Evolutionary conservation across 768 basidiomycete species (phyloP).

Genomic region (Psilocybe azurescens): DNA sequence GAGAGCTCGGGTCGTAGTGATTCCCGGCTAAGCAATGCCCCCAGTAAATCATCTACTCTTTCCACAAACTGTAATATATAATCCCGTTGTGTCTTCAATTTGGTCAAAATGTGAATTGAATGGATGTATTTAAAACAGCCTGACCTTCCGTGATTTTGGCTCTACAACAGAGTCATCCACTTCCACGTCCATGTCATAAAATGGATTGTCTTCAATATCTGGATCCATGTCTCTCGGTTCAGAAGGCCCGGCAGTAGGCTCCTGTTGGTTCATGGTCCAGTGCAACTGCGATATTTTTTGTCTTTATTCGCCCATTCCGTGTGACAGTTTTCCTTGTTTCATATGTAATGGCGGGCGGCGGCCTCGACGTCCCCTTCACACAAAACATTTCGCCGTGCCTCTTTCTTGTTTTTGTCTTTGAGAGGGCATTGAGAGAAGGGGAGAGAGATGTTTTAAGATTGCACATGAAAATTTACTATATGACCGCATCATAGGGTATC

Average conservation of each 20-base stretch:
- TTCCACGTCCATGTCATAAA: too few species aligned
- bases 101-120: neutral
- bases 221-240: too few species aligned
- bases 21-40: neutral
- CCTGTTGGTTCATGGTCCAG: too few species aligned
- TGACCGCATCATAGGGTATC: too few species aligned
- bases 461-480: too few species aligned
- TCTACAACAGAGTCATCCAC: too few species aligned
- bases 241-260: too few species aligned
- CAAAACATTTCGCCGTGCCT: neutral
- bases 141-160: neutral
- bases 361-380: neutral
- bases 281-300: neutral
- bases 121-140: neutral
- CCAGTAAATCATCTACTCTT: neutral
- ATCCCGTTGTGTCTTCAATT: neutral
- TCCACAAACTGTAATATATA: slow-evolving; percentile 6
- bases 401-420: neutral
- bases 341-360: neutral
- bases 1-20: neutral
- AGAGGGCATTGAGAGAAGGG: neutral
- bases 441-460: neutral
- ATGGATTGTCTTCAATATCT: too few species aligned
- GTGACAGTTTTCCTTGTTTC: neutral
- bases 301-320: neutral